Evolutionary conservation across 192 early-diverging fungal genomes (phyloP), one percentile per base, ranked within the genome.

Genomic region (Glomus cerebriforme): DNA sequence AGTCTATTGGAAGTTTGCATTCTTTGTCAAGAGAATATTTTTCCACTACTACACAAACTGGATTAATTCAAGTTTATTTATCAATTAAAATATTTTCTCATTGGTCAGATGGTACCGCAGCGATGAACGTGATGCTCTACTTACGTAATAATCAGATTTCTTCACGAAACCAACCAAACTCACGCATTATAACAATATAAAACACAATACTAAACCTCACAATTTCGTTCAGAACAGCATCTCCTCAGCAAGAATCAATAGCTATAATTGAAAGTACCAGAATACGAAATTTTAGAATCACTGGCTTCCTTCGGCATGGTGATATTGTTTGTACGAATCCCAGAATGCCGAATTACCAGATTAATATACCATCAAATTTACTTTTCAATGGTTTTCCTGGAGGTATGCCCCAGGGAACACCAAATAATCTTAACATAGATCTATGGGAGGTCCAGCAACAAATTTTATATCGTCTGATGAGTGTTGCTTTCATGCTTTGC

Each of bases 201-300:
- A 47, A 47, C 45, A 78, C 66, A 19, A 47, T 47, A 54, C 77
- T 65, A 17, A 32, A 24, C 47, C n/a, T 68, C 77, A 37, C 32
- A 34, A 68, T 34, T 43, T 78, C 77, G 7, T 78, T 78, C 69
- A 65, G 77, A 22, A 78, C 77, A 69, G 65, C 77, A 37, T 7
- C 37, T 0, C 31, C 22, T 26, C 59, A 73, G 43, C 76, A 43
- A 45, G 31, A 29, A 8, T 32, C 45, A 34, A 19, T n/a, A 69
- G 29, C 4, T 17, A n/a, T 0, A 69, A 34, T 78, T 78, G 19
- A 27, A 15, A 69, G 24, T 32, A 69, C 22, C 27, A 26, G 22
- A 45, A 29, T 78, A 17, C 77, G 19, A 54, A 66, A 24, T 19
- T 22, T 34, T 69, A 47, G 27, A 29, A 45, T 78, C 69, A 69